phyloP scores from a whole-genome alignment of 2,329 filamentous ascomycete genomes.

The Verticillium longisporum region DNA sequence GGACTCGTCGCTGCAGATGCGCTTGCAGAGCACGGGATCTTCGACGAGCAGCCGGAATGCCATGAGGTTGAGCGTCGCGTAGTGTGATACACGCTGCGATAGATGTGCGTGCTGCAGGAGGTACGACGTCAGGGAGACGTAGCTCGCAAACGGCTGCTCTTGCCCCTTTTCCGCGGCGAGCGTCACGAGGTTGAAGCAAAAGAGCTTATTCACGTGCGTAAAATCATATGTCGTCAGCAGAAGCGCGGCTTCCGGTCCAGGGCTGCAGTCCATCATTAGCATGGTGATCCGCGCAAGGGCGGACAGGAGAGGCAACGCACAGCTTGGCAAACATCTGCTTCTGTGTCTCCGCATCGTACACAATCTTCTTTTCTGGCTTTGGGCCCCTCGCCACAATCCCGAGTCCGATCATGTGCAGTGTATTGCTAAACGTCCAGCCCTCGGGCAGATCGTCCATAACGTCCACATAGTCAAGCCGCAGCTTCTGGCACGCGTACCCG shows the following conservation, averaged over 20 bases:
- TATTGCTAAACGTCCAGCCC: constrained; percentile 77
- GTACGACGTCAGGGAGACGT: constrained; percentile 86
- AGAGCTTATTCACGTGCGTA: constrained; percentile 87
- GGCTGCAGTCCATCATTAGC: constrained; percentile 42
- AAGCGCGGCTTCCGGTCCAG: constrained; percentile 70
- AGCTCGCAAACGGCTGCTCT: constrained; percentile 71
- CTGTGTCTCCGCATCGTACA: constrained; percentile 69
- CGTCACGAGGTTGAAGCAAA: constrained; percentile 77
- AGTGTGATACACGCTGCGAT: constrained; percentile 69
- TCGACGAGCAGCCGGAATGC: constrained; percentile 82
- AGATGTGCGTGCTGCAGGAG: constrained; percentile 89
- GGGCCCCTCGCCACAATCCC: constrained; percentile 65
- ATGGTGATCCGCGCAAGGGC: not conserved
- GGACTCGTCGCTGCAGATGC: constrained; percentile 73
- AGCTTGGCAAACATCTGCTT: constrained; percentile 75
- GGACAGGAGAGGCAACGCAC: constrained; percentile 40
- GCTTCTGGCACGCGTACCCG: constrained; percentile 59
- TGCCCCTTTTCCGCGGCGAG: constrained; percentile 54
- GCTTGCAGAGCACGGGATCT: constrained; percentile 74
- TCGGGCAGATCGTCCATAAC: constrained; percentile 87
- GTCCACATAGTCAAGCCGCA: constrained; percentile 72
- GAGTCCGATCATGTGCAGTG: constrained; percentile 78
- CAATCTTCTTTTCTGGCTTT: constrained; percentile 52
- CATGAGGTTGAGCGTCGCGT: constrained; percentile 79
- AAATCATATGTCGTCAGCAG: constrained; percentile 90